Percentiles rank a stretch among this genome's conserved stretches.
Conservation (phyloP, 768 basidiomycete species). For the Trametes coccinea region DNA sequence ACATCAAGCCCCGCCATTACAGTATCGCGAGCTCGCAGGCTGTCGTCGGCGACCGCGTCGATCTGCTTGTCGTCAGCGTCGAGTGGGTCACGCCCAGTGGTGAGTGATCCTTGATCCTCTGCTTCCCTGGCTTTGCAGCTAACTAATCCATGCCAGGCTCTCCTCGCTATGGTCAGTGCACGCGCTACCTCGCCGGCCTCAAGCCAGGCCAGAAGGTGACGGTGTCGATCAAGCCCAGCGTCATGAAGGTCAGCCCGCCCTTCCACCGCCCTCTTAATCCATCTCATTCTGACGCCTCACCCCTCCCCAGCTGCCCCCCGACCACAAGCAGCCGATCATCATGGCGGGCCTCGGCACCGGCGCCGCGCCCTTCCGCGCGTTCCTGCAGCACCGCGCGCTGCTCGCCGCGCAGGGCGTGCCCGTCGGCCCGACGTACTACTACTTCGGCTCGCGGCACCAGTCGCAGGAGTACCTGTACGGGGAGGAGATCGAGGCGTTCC, state of each 20-base stretch:
- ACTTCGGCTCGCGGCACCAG: constrained; percentile 97
- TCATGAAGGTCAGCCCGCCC: constrained; percentile 79
- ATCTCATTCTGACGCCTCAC: constrained; percentile 10
- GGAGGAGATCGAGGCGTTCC: constrained; percentile 93
- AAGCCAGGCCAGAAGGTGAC: constrained; percentile 90
- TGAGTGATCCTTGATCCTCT: constrained; percentile 39
- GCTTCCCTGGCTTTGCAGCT: not conserved
- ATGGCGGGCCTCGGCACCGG: constrained; percentile 99
- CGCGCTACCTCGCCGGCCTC: constrained; percentile 86
- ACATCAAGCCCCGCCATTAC: constrained; percentile 97
- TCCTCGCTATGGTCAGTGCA: constrained; percentile 90
- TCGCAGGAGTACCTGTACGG: constrained; percentile 97
- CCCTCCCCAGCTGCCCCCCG: constrained; percentile 69
- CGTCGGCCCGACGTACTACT: constrained; percentile 94
- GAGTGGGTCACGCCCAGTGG: constrained; percentile 89
- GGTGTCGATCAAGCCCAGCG: constrained; percentile 97
- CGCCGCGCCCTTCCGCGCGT: constrained; percentile 98
- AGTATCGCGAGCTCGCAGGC: constrained; percentile 96
- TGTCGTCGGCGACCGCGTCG: constrained; percentile 92
- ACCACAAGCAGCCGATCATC: constrained; percentile 86
- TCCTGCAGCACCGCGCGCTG: constrained; percentile 93
- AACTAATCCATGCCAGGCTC: constrained; percentile 50
- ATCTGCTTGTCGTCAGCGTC: constrained; percentile 93
- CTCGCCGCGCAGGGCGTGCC: constrained; percentile 72
- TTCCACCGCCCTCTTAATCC: not conserved